Conservation (phyloP, 805 yeast genomes). For the Wickerhamiella allomyrinae region DNA sequence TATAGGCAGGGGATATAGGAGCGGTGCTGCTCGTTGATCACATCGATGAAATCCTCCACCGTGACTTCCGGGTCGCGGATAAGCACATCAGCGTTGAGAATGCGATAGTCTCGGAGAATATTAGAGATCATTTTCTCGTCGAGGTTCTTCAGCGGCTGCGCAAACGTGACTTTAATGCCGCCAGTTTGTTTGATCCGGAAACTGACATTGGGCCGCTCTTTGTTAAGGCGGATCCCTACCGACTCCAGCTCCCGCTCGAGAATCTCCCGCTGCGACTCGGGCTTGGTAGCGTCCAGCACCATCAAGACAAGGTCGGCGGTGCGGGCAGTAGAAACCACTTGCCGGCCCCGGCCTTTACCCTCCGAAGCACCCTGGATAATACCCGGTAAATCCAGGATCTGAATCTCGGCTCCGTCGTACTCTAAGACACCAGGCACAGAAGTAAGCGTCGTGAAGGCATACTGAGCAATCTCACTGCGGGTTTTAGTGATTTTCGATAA, state of each 20-base stretch:
- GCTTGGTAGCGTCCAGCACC: constrained; percentile 93
- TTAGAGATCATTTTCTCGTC: constrained; percentile 68
- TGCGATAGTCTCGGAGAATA: constrained; percentile 69
- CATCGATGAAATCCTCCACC: constrained; percentile 85
- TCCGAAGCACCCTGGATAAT: constrained; percentile 92
- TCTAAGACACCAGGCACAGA: constrained; percentile 93
- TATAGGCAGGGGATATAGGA: constrained; percentile 83
- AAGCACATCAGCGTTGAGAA: constrained; percentile 87
- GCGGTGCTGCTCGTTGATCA: constrained; percentile 74
- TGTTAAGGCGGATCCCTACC: constrained; percentile 84
- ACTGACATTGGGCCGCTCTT: constrained; percentile 63
- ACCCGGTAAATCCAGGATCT: constrained; percentile 95
- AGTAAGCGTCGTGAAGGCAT: constrained; percentile 90
- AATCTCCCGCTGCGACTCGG: constrained; percentile 74
- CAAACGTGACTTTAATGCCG: constrained; percentile 72
- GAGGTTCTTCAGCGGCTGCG: constrained; percentile 66
- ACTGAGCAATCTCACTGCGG: constrained; percentile 85
- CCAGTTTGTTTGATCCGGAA: constrained; percentile 76
- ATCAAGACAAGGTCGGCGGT: constrained; percentile 85
- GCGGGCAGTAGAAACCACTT: constrained; percentile 90
- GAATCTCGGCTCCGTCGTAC: constrained; percentile 93
- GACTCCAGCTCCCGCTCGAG: constrained; percentile 82
- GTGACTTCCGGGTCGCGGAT: constrained; percentile 81
- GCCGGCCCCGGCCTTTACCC: constrained; percentile 96
- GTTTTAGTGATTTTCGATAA: constrained; percentile 83